Evolutionary conservation across 768 basidiomycete genomes (phyloP).

Genomic region (Russula olivacea): DNA sequence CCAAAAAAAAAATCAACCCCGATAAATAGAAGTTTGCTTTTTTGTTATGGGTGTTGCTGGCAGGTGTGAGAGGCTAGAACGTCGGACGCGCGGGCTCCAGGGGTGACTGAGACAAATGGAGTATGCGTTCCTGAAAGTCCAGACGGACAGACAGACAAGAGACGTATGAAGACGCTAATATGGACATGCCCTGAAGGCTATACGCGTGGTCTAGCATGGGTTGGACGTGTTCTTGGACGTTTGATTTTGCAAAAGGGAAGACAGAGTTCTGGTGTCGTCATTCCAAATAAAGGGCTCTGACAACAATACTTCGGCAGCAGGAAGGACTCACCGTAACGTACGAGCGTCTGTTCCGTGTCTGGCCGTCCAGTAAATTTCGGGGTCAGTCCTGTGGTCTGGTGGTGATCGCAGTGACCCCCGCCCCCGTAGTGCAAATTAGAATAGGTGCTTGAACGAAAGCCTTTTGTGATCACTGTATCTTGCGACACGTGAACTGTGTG

Average conservation of each 20-base stretch:
- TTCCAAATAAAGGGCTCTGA: background rate
- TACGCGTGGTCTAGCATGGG: background rate
- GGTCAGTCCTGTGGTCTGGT: background rate
- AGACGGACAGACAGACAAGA: background rate
- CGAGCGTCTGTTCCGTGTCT: background rate
- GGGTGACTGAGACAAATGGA: background rate
- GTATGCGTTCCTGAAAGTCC: background rate
- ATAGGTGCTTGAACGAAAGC: background rate
- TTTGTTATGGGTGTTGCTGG: background rate
- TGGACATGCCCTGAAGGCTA: background rate
- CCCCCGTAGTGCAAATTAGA: background rate
- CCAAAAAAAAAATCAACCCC: too few species aligned
- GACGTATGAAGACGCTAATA: background rate
- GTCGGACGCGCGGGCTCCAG: background rate
- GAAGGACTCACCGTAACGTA: background rate
- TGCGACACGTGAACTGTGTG: background rate
- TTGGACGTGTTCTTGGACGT: background rate
- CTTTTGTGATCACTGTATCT: background rate
- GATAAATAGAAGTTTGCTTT: background rate
- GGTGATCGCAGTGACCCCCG: background rate
- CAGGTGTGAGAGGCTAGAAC: background rate
- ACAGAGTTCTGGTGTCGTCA: background rate
- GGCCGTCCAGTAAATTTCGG: background rate
- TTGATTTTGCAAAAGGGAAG: conserved; percentile 6
- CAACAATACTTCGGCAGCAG: background rate